Percentiles rank a stretch among this genome's conserved stretches.
Conservation (phyloP, 257 asterid species). For the Nicotiana attenuata region DNA sequence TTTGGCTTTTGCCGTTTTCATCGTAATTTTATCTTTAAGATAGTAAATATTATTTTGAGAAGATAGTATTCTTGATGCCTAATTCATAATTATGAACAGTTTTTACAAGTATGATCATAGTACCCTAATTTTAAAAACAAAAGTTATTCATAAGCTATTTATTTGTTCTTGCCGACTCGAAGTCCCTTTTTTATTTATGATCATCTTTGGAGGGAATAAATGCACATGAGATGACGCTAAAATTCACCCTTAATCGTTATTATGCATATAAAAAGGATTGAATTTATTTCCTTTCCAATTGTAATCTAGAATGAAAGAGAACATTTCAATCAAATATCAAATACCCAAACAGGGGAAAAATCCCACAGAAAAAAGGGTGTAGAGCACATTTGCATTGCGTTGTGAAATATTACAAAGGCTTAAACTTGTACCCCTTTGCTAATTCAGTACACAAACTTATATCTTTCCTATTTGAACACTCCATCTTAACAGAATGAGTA, state of each 20-base stretch:
- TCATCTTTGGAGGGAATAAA: not conserved
- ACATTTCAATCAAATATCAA: not conserved
- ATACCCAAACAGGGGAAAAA: not conserved
- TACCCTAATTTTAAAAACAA: too few species aligned
- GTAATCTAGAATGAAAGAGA: too few species aligned
- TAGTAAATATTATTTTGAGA: not conserved
- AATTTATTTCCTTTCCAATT: too few species aligned
- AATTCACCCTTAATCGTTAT: not conserved
- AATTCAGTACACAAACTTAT: too few species aligned
- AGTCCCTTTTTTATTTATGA: too few species aligned
- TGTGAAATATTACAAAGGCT: too few species aligned
- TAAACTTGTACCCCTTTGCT: too few species aligned
- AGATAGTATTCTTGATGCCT: not conserved
- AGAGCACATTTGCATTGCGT: not conserved
- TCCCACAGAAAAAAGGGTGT: not conserved
- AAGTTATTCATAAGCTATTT: too few species aligned
- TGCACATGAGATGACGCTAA: not conserved
- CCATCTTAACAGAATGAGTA: too few species aligned
- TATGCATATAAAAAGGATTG: not conserved
- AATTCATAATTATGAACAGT: not conserved
- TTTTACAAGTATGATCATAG: not conserved
- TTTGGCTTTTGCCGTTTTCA: not conserved
- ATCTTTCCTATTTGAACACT: too few species aligned
- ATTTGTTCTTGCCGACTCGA: too few species aligned
- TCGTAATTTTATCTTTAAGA: not conserved